phyloP scores from a whole-genome alignment of 228 moss, liverwort and hornwort genomes.

The Sphagnum magellanicum region DNA sequence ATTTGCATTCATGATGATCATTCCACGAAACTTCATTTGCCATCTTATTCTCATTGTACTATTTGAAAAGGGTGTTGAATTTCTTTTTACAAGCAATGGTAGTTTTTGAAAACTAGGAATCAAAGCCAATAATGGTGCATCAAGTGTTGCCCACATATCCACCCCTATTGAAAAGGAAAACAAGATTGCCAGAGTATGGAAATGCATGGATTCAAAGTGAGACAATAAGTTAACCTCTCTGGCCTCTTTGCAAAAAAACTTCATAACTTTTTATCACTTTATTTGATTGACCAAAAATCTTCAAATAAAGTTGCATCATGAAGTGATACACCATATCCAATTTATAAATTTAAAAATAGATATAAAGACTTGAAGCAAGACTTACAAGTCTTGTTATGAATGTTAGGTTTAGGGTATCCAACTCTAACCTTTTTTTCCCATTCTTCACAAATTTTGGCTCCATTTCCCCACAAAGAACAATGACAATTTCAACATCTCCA shows the following conservation, averaged over 20 bases:
- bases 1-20: constrained; percentile 27
- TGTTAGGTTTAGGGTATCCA: too few relatives aligned
- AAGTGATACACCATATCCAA: background rate
- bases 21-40: constrained; percentile 15
- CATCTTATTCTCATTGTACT: constrained; percentile 40
- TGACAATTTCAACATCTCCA: constrained; percentile 34
- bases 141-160: constrained; percentile 47
- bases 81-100: constrained; percentile 24
- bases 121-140: constrained; percentile 25
- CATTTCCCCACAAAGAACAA: constrained; percentile 35
- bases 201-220: background rate
- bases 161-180: constrained; percentile 15
- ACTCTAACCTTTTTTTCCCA: constrained; percentile 33
- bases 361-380: too few relatives aligned
- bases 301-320: background rate
- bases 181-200: background rate
- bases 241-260: background rate
- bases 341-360: background rate
- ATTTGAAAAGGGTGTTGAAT: constrained; percentile 44
- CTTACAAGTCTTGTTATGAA: too few relatives aligned
- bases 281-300: background rate
- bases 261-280: background rate
- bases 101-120: constrained; percentile 35
- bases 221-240: background rate
- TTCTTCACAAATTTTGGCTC: constrained; percentile 46